phyloP scores from a whole-genome alignment of 495 filamentous ascomycete species.

The Halenospora varia region DNA sequence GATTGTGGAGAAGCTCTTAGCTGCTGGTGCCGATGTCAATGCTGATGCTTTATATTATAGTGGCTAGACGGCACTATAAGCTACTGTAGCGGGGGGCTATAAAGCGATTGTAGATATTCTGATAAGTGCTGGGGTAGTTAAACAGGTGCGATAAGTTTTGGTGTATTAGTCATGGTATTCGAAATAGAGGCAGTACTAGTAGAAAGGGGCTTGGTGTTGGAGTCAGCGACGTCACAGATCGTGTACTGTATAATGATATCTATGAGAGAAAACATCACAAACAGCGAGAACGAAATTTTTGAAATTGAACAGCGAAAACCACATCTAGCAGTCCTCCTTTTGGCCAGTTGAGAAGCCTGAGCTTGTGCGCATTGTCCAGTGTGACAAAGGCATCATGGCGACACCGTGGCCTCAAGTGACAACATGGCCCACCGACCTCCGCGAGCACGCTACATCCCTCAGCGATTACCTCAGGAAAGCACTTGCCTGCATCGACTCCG shows the following conservation, averaged over 20 bases:
- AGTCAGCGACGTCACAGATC: too few species aligned
- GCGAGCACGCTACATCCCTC: too few species aligned
- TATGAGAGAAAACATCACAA: slow-evolving; percentile 3
- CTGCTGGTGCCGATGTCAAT: slow-evolving; percentile 13
- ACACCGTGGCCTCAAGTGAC: too few species aligned
- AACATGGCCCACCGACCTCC: too few species aligned
- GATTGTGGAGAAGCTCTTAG: slow-evolving; percentile 8
- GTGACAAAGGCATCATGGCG: too few species aligned
- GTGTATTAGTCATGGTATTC: too few species aligned
- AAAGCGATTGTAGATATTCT: neutral
- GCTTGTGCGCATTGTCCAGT: too few species aligned
- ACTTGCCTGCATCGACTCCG: slow-evolving; percentile 2
- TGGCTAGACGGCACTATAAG: neutral
- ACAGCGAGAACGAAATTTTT: slow-evolving; percentile 13
- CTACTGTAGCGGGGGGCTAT: neutral
- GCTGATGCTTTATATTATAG: neutral
- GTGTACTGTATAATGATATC: too few species aligned
- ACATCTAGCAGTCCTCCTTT: neutral
- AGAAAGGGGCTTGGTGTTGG: too few species aligned
- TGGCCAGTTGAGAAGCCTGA: neutral
- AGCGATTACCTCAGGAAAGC: too few species aligned
- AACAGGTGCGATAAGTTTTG: neutral
- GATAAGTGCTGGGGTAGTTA: neutral
- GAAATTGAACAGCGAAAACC: slow-evolving; percentile 9
- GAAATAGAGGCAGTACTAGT: too few species aligned